These are phyloP conservation scores for Nidula microcarpa DNA, from an alignment of 768 basidiomycete genomes.

Conservation along the genomic window DNA sequence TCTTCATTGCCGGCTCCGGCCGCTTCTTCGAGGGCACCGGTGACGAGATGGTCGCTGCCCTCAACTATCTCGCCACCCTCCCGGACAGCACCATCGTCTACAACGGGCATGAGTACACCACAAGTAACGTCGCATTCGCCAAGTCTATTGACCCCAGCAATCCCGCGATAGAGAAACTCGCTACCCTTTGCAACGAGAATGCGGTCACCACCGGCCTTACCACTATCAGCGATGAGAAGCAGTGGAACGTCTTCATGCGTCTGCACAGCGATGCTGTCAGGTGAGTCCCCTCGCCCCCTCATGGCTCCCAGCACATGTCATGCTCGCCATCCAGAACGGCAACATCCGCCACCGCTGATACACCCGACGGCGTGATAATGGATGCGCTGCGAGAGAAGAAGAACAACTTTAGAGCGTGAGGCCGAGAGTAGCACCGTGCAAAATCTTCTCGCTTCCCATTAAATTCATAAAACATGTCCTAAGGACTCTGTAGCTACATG, in stretches of 20 bases:
- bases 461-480: no score
- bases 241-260: conserved; percentile 96
- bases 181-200: conserved; percentile 54
- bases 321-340: conserved; percentile 40
- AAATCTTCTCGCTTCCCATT: no score
- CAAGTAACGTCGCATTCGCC: conserved; percentile 69
- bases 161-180: conserved; percentile 54
- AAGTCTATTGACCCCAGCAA: conserved; percentile 59
- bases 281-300: conserved; percentile 35
- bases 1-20: conserved; percentile 87
- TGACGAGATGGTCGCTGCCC: conserved; percentile 78
- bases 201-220: conserved; percentile 72
- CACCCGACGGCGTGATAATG: conserved; percentile 62
- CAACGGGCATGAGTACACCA: conserved; percentile 92
- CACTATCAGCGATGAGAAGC: conserved; percentile 91
- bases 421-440: background rate
- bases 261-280: conserved; percentile 56
- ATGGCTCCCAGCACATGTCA: background rate
- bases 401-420: conserved; percentile 70
- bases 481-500: no score
- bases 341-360: conserved; percentile 32
- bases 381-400: conserved; percentile 75
- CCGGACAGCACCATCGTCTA: conserved; percentile 81
- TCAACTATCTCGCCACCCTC: conserved; percentile 62
- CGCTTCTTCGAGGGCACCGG: conserved; percentile 91